Evolutionary conservation across 495 filamentous ascomycete species (phyloP).

Genomic region (Aspergillus bertholletiae): DNA sequence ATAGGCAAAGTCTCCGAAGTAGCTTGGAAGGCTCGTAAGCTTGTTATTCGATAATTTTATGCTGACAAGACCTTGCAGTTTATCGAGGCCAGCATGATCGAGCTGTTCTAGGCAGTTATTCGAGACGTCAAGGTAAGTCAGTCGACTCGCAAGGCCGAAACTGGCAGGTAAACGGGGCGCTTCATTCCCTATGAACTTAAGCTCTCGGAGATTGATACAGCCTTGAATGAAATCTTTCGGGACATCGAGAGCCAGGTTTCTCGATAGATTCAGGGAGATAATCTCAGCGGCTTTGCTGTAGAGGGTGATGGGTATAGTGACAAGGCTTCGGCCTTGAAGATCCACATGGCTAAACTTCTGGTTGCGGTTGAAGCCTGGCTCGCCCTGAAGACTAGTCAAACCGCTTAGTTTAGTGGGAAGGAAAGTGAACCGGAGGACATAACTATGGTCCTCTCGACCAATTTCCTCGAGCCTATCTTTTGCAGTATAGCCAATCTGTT

Average conservation of each 20-base stretch:
- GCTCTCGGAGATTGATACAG: conserved; percentile 86
- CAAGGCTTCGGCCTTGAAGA: conserved; percentile 82
- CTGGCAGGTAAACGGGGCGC: conserved; percentile 82
- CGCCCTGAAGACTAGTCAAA: conserved; percentile 63
- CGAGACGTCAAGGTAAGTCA: conserved; percentile 89
- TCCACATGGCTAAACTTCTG: conserved; percentile 93
- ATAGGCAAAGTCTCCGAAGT: conserved; percentile 72
- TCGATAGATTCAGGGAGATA: conserved; percentile 87
- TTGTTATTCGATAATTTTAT: conserved; percentile 93
- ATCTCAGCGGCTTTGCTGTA: conserved; percentile 92
- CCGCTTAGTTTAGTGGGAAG: conserved; percentile 81
- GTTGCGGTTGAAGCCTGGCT: conserved; percentile 74
- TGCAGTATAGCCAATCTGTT: conserved; percentile 89
- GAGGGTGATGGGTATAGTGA: conserved; percentile 90
- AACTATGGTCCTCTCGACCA: conserved; percentile 96
- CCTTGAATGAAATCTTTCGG: conserved; percentile 96
- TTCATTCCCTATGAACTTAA: conserved; percentile 92
- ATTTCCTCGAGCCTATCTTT: conserved; percentile 88
- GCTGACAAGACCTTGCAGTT: conserved; percentile 72
- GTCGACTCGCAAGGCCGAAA: conserved; percentile 71
- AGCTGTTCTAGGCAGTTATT: conserved; percentile 89
- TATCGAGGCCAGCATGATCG: conserved; percentile 74
- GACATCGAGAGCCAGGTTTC: conserved; percentile 87
- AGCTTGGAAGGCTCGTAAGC: conserved; percentile 68
- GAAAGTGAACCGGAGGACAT: conserved; percentile 93